A percentile compares a stretch with the other conserved stretches of the same genome.
phyloP scores from a whole-genome alignment of 148 eudicot genomes.

The Amaranthus cruentus region DNA sequence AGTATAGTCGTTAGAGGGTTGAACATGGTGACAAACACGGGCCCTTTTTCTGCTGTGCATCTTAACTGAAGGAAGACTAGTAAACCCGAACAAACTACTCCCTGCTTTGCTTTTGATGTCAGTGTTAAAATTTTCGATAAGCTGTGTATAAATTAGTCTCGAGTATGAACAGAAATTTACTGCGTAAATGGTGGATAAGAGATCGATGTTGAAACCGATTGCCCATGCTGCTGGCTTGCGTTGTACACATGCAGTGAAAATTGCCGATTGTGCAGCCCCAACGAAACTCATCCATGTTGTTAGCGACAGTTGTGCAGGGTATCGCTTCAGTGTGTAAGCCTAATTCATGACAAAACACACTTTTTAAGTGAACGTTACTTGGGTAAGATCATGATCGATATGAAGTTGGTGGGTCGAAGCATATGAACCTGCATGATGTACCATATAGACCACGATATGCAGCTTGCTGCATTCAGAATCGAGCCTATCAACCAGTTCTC shows the following conservation, averaged over 20 bases:
- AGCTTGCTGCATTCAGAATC: constrained; percentile 51
- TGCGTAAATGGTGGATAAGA: constrained; percentile 67
- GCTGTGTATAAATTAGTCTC: neutral
- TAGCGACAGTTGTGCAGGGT: constrained; percentile 68
- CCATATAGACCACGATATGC: constrained; percentile 64
- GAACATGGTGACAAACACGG: constrained; percentile 77
- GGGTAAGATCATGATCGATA: no score
- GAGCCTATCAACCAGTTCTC: constrained; percentile 68
- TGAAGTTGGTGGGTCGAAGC: neutral
- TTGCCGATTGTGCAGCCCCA: constrained; percentile 75
- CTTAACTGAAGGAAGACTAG: constrained; percentile 51
- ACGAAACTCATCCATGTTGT: constrained; percentile 66
- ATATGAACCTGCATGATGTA: constrained; percentile 71
- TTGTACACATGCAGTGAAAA: constrained; percentile 41
- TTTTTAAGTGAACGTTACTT: neutral
- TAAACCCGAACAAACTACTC: constrained; percentile 56
- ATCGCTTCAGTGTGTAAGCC: constrained; percentile 67
- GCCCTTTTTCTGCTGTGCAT: constrained; percentile 68
- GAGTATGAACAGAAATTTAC: constrained; percentile 24
- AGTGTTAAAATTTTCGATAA: neutral
- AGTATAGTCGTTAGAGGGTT: constrained; percentile 53
- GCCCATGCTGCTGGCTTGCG: constrained; percentile 52
- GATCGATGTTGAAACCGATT: constrained; percentile 62
- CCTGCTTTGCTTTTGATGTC: constrained; percentile 34
- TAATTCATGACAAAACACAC: constrained; percentile 15